Base-by-base conservation (phyloP, 139 green algal genomes). In the Closterium sp. region DNA sequence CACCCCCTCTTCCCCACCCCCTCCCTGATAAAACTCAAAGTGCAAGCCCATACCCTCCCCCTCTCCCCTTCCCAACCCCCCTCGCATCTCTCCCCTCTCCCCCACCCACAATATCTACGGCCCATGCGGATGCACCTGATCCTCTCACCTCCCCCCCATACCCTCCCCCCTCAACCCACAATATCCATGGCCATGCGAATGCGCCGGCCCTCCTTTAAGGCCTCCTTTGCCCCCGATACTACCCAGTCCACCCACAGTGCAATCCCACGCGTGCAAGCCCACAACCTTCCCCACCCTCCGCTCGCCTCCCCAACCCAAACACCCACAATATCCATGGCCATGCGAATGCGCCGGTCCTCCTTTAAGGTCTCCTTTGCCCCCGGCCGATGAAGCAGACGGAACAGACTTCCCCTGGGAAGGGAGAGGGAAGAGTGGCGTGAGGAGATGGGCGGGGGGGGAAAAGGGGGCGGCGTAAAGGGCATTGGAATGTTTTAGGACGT, bases 261-360 rank as follows among this genome's bases (percentile, higher is more conserved):
- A n/a, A n/a, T n/a, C n/a, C n/a, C n/a, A n/a, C n/a, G n/a, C n/a
- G n/a, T 7, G 5, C 7, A 7, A 5, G 5, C 42, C 32, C 42
- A 13, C 5, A 5, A 5, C 42, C 42, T 13, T 13, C 42, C 42
- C 7, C 42, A 13, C 42, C 42, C 42, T 13, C 42, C 42, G 5
- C 42, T 7, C 5, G 5, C 42, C 42, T 7, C 42, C 42, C 42
- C 7, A 5, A 13, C 42, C 9, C 13, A 3, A n/a, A 86, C n/a
- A n/a, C 90, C 4, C 85, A 93, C 91, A 86, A 95, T 91, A 30
- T 95, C 92, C 32, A 91, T 85, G 22, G 92, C 92, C 92, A 95
- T 95, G 11, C 90, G 92, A 31, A 95, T 93, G 85, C 92, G 92
- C 88, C 88, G 28, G 4, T 62, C 27, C 62, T 93, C 70, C 21